Evolutionary conservation across 148 eudicot species (phyloP).

Genomic region (Arctostaphylos glauca): DNA sequence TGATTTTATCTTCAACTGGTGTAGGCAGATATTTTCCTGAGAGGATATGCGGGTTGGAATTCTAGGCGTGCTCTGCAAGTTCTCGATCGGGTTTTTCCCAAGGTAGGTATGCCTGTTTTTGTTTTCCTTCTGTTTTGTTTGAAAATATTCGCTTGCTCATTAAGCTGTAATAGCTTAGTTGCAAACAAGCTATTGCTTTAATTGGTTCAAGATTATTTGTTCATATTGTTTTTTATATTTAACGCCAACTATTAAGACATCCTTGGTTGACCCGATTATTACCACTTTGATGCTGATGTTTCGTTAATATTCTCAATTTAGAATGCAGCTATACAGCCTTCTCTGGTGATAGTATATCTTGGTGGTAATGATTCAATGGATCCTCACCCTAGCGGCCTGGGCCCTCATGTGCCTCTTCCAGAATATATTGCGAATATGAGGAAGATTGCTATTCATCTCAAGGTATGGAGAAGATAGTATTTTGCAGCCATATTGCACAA

Average conservation of each 20-base stretch:
- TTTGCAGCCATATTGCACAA: not conserved
- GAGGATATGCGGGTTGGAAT: slow-evolving; percentile 65
- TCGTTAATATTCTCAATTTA: slow-evolving; percentile 9
- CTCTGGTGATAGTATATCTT: slow-evolving; percentile 60
- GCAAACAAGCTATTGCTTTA: not conserved
- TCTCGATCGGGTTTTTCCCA: slow-evolving; percentile 44
- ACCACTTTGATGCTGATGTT: not conserved
- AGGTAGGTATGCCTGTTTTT: slow-evolving; percentile 27
- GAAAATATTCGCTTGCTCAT: not conserved
- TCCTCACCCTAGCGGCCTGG: slow-evolving; percentile 45
- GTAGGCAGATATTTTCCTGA: slow-evolving; percentile 50
- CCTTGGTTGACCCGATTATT: slow-evolving; percentile 6
- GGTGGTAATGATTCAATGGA: slow-evolving; percentile 63
- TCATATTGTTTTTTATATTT: not conserved
- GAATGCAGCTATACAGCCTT: slow-evolving; percentile 55
- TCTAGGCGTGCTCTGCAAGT: slow-evolving; percentile 52
- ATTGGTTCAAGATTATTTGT: not conserved
- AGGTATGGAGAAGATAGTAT: slow-evolving; percentile 31
- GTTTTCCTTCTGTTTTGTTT: not conserved
- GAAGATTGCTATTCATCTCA: slow-evolving; percentile 52
- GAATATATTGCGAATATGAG: slow-evolving; percentile 65
- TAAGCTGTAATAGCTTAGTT: not conserved
- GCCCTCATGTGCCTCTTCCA: slow-evolving; percentile 65
- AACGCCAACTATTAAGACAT: not conserved
- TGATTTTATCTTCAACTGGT: slow-evolving; percentile 13